Conservation (phyloP, 2,329 filamentous ascomycete species). For the Rutstroemia sp. region DNA sequence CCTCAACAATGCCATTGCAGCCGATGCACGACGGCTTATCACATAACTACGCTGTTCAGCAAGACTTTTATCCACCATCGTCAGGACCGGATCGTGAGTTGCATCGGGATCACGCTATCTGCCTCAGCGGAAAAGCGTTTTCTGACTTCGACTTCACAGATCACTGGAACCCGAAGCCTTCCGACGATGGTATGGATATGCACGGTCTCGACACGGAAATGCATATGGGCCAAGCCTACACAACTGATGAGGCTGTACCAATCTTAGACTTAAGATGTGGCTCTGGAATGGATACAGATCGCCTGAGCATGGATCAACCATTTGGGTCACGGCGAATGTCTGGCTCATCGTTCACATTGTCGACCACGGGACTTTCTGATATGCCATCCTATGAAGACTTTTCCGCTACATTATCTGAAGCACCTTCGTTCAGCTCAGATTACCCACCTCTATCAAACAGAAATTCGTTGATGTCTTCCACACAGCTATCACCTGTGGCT, state of each 20-base stretch:
- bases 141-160: slow-evolving; percentile 27
- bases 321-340: slow-evolving; percentile 57
- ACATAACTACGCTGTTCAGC: slow-evolving; percentile 49
- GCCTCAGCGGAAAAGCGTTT: slow-evolving; percentile 4
- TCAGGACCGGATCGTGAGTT: slow-evolving; percentile 43
- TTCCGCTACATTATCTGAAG: slow-evolving; percentile 57
- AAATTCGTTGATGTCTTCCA: slow-evolving; percentile 64
- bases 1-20: slow-evolving; percentile 42
- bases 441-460: slow-evolving; percentile 60
- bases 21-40: slow-evolving; percentile 38
- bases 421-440: slow-evolving; percentile 58
- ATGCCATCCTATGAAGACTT: slow-evolving; percentile 67
- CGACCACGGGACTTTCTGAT: slow-evolving; percentile 59
- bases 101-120: slow-evolving; percentile 14
- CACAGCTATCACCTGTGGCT: slow-evolving; percentile 63
- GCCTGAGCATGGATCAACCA: slow-evolving; percentile 43
- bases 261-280: slow-evolving; percentile 50
- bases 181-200: slow-evolving; percentile 49
- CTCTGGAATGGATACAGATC: slow-evolving; percentile 42
- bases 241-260: slow-evolving; percentile 54
- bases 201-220: slow-evolving; percentile 49
- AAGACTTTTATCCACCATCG: slow-evolving; percentile 47
- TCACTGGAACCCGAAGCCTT: slow-evolving; percentile 47
- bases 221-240: slow-evolving; percentile 54
- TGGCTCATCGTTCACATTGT: slow-evolving; percentile 67